These are phyloP conservation scores for Podospora sp. DNA, from an alignment of 495 filamentous ascomycete species.

Conservation along the genomic window DNA sequence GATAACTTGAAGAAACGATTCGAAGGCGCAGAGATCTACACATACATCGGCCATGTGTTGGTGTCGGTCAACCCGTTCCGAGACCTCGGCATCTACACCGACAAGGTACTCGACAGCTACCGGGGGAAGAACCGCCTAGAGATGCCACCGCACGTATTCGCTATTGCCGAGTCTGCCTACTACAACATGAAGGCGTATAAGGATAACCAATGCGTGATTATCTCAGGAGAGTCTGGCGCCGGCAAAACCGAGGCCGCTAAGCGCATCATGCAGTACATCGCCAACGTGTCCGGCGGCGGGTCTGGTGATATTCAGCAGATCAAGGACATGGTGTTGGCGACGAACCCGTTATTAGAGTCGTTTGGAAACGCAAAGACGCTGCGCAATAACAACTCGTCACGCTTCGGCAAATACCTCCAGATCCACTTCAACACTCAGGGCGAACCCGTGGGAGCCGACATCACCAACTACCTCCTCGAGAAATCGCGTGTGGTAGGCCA, in stretches of 20 bases:
- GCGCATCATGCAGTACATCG: conserved; percentile 99
- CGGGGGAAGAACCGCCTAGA: conserved; percentile 96
- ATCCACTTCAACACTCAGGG: conserved; percentile 94
- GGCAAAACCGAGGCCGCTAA: conserved; percentile 99
- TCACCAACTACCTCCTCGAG: conserved; percentile 97
- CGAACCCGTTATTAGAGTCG: conserved; percentile 94
- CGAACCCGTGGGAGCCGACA: conserved; percentile 93
- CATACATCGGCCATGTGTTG: conserved; percentile 99
- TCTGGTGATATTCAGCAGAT: conserved; percentile 94
- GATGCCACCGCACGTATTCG: conserved; percentile 94
- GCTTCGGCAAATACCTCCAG: conserved; percentile 98
- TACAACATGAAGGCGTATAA: conserved; percentile 99
- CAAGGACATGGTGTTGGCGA: conserved; percentile 98
- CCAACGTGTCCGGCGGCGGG: conserved; percentile 86
- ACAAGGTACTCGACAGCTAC: conserved; percentile 86
- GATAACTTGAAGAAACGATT: conserved; percentile 98
- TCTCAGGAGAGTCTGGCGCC: conserved; percentile 96
- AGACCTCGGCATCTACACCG: conserved; percentile 98
- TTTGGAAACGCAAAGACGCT: conserved; percentile 98
- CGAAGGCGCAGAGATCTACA: conserved; percentile 96
- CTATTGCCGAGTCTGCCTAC: conserved; percentile 93
- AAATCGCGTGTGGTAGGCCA: conserved; percentile 96
- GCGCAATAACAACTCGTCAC: conserved; percentile 97
- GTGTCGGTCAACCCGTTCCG: conserved; percentile 99
- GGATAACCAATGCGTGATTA: conserved; percentile 99